phyloP scores from a whole-genome alignment of 257 asterid genomes.

The Hygrophila difformis region DNA sequence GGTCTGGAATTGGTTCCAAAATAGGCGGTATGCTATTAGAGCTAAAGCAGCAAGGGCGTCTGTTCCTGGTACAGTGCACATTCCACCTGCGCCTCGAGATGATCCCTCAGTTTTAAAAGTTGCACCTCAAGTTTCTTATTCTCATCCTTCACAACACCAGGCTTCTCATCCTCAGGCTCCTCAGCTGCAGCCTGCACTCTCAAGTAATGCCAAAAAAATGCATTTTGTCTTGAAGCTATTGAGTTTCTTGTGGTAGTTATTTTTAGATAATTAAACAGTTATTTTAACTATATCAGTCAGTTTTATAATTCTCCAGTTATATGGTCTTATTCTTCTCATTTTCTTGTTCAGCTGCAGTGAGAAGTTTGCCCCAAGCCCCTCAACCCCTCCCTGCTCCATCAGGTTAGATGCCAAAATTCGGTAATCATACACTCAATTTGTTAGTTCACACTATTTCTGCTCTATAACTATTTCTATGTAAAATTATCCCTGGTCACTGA shows the following conservation, averaged over 20 bases:
- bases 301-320: slow-evolving; percentile 12
- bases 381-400: slow-evolving; percentile 48
- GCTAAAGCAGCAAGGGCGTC: slow-evolving; percentile 55
- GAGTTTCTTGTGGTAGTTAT: too few relatives aligned
- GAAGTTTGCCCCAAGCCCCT: slow-evolving; percentile 37
- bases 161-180: neutral
- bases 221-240: neutral
- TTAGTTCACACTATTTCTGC: neutral
- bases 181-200: slow-evolving; percentile 5
- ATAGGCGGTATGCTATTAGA: slow-evolving; percentile 78
- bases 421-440: neutral
- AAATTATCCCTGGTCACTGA: too few relatives aligned
- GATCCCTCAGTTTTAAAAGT: slow-evolving; percentile 39
- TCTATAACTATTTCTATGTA: neutral
- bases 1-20: slow-evolving; percentile 84
- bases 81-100: slow-evolving; percentile 34
- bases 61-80: slow-evolving; percentile 40
- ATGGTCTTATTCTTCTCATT: slow-evolving; percentile 7
- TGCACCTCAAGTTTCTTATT: slow-evolving; percentile 24
- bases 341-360: slow-evolving; percentile 28
- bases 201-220: slow-evolving; percentile 26
- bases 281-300: too few relatives aligned
- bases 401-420: slow-evolving; percentile 35
- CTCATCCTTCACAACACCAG: neutral
- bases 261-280: too few relatives aligned